Conservation (phyloP, 768 basidiomycete genomes). For the Mycena floridula region DNA sequence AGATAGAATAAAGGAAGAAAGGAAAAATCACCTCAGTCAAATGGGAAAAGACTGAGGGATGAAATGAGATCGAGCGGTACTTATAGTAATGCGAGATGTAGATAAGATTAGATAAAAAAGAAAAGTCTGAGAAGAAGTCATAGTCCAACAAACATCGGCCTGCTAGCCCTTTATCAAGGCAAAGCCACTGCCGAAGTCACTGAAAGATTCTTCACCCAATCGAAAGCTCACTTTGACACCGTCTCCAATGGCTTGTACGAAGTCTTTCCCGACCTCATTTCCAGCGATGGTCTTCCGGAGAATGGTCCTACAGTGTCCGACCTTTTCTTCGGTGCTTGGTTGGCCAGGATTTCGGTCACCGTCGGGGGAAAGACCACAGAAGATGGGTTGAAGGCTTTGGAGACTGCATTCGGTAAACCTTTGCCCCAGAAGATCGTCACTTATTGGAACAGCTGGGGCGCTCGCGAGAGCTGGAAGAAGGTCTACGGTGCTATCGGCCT, state of each 20-base stretch:
- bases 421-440: slow-evolving; percentile 30
- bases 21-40: no score
- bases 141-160: slow-evolving; percentile 29
- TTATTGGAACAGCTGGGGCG: slow-evolving; percentile 41
- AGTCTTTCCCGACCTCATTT: slow-evolving; percentile 34
- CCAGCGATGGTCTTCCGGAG: slow-evolving; percentile 36
- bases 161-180: slow-evolving; percentile 37
- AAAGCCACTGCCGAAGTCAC: slow-evolving; percentile 27
- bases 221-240: slow-evolving; percentile 30
- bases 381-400: slow-evolving; percentile 30
- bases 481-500: slow-evolving; percentile 37
- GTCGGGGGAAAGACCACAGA: slow-evolving; percentile 28
- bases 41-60: no score
- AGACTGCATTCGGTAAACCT: slow-evolving; percentile 29
- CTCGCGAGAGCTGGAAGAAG: slow-evolving; percentile 38
- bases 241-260: slow-evolving; percentile 30
- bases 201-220: slow-evolving; percentile 30
- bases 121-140: no score
- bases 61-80: no score
- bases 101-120: no score
- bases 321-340: slow-evolving; percentile 49
- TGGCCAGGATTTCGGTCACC: slow-evolving; percentile 38
- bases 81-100: no score
- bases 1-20: no score
- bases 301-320: slow-evolving; percentile 44